phyloP scores from a whole-genome alignment of 441 rosid species.

The Gossypium davidsonii region DNA sequence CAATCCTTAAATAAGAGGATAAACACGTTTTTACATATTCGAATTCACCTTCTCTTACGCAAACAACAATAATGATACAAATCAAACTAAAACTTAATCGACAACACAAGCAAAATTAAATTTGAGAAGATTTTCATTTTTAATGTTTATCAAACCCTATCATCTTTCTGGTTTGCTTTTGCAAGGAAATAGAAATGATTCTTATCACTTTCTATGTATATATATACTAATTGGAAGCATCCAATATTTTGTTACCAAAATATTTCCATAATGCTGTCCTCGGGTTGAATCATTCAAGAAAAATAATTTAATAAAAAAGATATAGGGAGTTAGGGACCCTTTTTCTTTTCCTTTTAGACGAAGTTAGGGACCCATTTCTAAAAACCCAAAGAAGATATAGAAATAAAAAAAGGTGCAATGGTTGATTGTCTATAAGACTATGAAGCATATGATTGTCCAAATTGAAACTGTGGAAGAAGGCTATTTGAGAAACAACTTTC shows the following conservation, averaged over 20 bases:
- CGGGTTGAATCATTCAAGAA: neutral
- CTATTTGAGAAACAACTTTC: conserved; percentile 2
- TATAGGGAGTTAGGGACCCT: neutral
- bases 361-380: conserved; percentile 14
- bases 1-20: no score
- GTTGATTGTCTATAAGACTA: conserved; percentile 7
- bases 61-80: no score
- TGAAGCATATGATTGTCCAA: conserved; percentile 8
- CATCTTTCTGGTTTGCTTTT: conserved; percentile 1
- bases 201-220: neutral
- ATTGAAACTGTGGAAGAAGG: neutral
- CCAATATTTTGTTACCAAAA: conserved; percentile 12
- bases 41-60: no score
- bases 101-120: no score
- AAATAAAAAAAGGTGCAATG: conserved; percentile 17
- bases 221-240: conserved; percentile 19
- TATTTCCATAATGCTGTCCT: neutral
- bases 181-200: conserved; percentile 17
- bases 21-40: rapidly evolving
- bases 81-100: no score
- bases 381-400: conserved; percentile 15
- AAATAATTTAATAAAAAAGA: neutral
- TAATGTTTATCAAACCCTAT: neutral
- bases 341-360: no score
- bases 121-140: neutral